These are phyloP conservation scores for Populus tremula DNA, from an alignment of 345 rosid genomes.

Conservation along the genomic window DNA sequence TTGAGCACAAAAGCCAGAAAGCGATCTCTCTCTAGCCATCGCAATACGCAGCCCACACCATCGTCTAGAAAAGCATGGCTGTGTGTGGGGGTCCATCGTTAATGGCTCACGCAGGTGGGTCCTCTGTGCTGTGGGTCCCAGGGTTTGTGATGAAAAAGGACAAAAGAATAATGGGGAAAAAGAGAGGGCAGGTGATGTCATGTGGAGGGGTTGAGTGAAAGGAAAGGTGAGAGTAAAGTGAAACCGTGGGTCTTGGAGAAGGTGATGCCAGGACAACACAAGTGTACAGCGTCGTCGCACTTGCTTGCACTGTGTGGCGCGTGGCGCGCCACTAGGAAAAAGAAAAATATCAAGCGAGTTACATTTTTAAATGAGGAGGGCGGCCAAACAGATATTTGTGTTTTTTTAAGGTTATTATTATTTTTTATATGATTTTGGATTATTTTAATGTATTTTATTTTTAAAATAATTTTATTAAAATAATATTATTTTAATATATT, in stretches of 20 bases:
- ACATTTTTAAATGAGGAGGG: too few relatives aligned
- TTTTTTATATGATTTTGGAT: too few relatives aligned
- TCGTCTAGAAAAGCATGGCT: not conserved
- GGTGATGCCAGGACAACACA: not conserved
- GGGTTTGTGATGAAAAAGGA: conserved; percentile 1
- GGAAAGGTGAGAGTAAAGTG: not conserved
- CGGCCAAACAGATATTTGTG: too few relatives aligned
- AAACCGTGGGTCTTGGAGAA: conserved; percentile 22
- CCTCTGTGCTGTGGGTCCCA: conserved; percentile 22
- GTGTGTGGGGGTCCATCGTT: conserved; percentile 2
- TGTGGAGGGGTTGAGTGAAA: not conserved
- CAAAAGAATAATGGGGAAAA: not conserved
- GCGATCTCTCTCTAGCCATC: not conserved
- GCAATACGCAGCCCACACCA: not conserved
- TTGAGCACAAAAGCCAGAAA: not conserved
- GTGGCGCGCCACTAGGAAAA: not conserved
- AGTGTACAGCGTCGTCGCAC: not conserved
- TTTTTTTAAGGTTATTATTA: too few relatives aligned
- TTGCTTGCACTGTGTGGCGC: conserved; percentile 14
- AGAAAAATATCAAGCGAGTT: too few relatives aligned
- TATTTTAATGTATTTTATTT: too few relatives aligned
- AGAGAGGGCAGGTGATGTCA: conserved; percentile 10
- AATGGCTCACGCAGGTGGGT: conserved; percentile 16
- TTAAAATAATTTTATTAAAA: too few relatives aligned
- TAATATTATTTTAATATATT: too few relatives aligned